These are phyloP conservation scores for Saxispiralis lemnorum DNA, from an alignment of 495 filamentous ascomycete genomes.

Conservation along the genomic window DNA sequence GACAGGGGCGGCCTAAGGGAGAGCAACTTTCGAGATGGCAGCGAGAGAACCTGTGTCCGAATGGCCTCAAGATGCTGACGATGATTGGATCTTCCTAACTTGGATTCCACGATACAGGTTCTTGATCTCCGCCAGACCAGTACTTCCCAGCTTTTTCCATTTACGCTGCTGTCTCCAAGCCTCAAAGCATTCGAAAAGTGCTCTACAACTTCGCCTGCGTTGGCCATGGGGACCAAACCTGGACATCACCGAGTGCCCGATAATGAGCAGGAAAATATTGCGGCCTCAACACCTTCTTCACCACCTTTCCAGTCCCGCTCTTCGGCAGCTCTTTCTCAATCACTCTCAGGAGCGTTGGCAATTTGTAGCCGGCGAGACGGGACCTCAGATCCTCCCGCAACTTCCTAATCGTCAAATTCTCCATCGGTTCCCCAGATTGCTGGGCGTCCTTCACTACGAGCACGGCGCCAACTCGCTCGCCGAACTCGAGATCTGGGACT, in stretches of 20 bases:
- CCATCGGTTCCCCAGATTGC: constrained; percentile 8
- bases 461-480: constrained; percentile 34
- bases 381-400: constrained; percentile 27
- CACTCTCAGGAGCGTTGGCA: constrained; percentile 31
- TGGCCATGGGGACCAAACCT: constrained; percentile 22
- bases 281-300: constrained; percentile 34
- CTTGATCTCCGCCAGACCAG: too few relatives aligned
- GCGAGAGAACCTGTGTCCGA: too few relatives aligned
- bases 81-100: too few relatives aligned
- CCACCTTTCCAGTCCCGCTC: constrained; percentile 31
- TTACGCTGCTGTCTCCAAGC: too few relatives aligned
- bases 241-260: constrained; percentile 21
- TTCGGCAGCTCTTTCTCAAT: constrained; percentile 32
- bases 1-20: too few relatives aligned
- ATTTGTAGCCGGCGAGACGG: constrained; percentile 30
- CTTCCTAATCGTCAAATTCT: constrained; percentile 17
- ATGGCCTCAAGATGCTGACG: too few relatives aligned
- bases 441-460: constrained; percentile 22
- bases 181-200: too few relatives aligned
- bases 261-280: constrained; percentile 29
- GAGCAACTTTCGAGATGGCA: too few relatives aligned
- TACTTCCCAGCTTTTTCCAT: too few relatives aligned
- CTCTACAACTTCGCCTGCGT: constrained; percentile 10
- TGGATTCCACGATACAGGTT: too few relatives aligned
- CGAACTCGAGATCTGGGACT: constrained; percentile 30